Evolutionary conservation across 106 monocot species (phyloP), one percentile per base, ranked within the genome.

Genomic region (Narthecium ossifragum): DNA sequence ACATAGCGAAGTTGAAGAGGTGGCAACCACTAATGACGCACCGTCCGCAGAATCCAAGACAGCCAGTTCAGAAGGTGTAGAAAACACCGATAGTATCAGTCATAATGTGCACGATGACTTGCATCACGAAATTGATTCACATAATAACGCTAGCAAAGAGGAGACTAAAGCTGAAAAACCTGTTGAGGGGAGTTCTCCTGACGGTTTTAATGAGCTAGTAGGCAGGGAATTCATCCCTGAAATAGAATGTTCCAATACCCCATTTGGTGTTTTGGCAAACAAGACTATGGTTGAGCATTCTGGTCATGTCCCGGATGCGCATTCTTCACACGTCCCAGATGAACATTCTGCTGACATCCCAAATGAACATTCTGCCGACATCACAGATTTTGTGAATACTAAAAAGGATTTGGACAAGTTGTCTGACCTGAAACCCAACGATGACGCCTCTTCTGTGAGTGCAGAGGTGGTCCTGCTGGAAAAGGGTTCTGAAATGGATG

Each of bases 401-500:
- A 34, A 21, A 7, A 61, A 66, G 5, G 62, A 64, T 66, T 60
- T n/a, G 27, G 30, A 10, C 3, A 48, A 17, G 62, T 26, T n/a
- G 54, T 39, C 51, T 32, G 59, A 67, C 6, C 40, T n/a, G 15
- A 28, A 31, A 49, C 8, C 46, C 30, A 30, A 31, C 40, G 53
- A 43, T 55, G 34, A 57, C 70, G 57, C 43, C 50, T 60, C 74
- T 29, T 64, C 26, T 13, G 69, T 67, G 37, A 22, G 18, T 21
- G 46, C 50, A 23, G 71, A 65, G 51, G 52, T 51, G 23, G 60
- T 32, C 14, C 63, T 72, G 17, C 64, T 51, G 23, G 30, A 4
- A 66, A 74, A 70, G 40, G 71, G 62, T 61, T 31, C 47, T 54
- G 75, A 60, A 65, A 55, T 27, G 18, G 60, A 64, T 52, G 55